Base-by-base conservation (phyloP, 495 filamentous ascomycete species). In the Glarea lozoyensis region DNA sequence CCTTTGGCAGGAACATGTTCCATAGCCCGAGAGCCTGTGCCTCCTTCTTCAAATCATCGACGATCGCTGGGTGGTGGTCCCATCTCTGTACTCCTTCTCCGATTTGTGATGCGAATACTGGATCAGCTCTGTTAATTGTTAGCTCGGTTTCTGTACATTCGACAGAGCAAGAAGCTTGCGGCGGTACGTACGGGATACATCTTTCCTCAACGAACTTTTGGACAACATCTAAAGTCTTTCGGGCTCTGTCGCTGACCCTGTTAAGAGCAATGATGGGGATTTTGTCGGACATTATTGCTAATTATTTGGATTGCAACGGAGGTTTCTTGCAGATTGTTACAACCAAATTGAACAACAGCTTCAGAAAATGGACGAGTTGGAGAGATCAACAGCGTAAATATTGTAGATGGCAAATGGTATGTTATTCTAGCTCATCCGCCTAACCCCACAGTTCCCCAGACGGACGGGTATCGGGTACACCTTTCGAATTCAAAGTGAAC, bases 1-100 rank as follows among this genome's bases (percentile, higher is more conserved):
- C 86, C 66, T 86, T 90, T 35, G 90, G 84, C 46, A 98, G 63
- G 72, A 98, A 98, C 78, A 98, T 84, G 61, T 98, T 98, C 92
- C 92, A 98, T 33, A 98, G 70, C 0, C 92, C 92, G n/a, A 89
- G 68, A 55, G 81, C 71, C 57, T 73, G 75, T 10, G 92, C 92
- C 57, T 85, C 86, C 37, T 66, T 63, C 73, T 98, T 98, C 49
- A 98, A 72, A 30, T 86, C 77, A 51, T 97, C 92, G 48, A 98
- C 74, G 45, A 98, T 68, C 21, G 75, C 57, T 17, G 92, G 92
- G 58, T 86, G 83, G 22, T 74, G 68, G 45, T 79, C 70, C 84
- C 88, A 76, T 73, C 88, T 75, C 46, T 78, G 60, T 29, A 79
- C 70, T 45, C 50, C 84, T 40, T 80, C 62, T 52, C 85, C 86